These are phyloP conservation scores for Suillus sp. DNA, from an alignment of 768 basidiomycete species.

Conservation along the genomic window DNA sequence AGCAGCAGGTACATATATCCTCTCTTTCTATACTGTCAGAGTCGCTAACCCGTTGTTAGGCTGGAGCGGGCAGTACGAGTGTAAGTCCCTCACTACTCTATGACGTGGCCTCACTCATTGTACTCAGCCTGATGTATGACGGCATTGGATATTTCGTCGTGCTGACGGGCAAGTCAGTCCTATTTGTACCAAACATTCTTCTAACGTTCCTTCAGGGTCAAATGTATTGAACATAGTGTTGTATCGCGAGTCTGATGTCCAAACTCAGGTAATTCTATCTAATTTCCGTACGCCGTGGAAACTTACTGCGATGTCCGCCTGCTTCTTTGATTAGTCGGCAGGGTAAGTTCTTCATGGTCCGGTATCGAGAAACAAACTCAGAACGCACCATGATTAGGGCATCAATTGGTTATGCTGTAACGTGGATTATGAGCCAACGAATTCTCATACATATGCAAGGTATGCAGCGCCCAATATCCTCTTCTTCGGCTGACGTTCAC, in stretches of 20 bases:
- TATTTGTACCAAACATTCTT: background rate
- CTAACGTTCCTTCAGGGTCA: conserved; percentile 34
- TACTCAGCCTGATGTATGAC: conserved; percentile 67
- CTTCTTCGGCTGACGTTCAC: background rate
- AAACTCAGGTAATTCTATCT: conserved; percentile 42
- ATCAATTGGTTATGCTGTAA: conserved; percentile 45
- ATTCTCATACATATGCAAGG: conserved; percentile 61
- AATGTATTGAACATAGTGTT: conserved; percentile 56
- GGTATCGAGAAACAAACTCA: conserved; percentile 7
- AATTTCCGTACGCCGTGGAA: conserved; percentile 16
- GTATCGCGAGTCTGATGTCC: conserved; percentile 41
- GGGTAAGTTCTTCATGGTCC: conserved; percentile 40
- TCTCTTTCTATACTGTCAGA: background rate
- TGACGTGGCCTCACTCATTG: conserved; percentile 13
- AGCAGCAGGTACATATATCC: conserved; percentile 26
- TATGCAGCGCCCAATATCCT: conserved; percentile 21
- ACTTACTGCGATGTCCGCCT: conserved; percentile 11
- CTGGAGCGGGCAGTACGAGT: conserved; percentile 31
- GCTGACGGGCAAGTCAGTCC: conserved; percentile 45
- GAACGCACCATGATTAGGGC: conserved; percentile 23
- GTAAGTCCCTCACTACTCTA: conserved; percentile 19
- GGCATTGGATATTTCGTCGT: conserved; percentile 64
- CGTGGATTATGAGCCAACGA: conserved; percentile 64
- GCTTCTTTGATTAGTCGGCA: conserved; percentile 42
- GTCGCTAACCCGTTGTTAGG: conserved; percentile 19